phyloP scores from a whole-genome alignment of 2,329 filamentous ascomycete genomes.

The Coniochaeta ligniaria region DNA sequence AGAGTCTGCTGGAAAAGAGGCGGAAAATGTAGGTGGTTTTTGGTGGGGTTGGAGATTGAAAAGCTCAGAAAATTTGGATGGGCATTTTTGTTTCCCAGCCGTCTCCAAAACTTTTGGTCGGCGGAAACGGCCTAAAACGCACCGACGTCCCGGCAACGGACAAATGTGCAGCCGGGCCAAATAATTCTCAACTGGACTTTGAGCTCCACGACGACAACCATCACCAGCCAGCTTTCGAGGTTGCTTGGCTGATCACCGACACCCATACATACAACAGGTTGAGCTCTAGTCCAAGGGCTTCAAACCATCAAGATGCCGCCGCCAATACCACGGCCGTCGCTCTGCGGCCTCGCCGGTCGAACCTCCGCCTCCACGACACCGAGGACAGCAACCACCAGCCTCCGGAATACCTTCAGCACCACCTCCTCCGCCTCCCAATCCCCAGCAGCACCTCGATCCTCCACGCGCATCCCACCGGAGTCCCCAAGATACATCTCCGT shows the following conservation, averaged over 20 bases:
- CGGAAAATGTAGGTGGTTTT: neutral
- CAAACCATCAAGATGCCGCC: constrained; percentile 15
- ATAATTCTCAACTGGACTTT: neutral
- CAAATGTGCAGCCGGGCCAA: neutral
- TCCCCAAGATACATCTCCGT: constrained; percentile 83
- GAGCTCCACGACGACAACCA: neutral
- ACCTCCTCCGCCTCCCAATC: constrained; percentile 8
- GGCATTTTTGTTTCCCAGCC: neutral
- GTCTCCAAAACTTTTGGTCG: neutral
- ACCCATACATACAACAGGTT: too few relatives aligned
- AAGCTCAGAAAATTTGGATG: constrained; percentile 2
- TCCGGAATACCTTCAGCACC: constrained; percentile 14
- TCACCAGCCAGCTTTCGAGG: constrained; percentile 4
- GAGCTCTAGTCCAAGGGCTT: too few relatives aligned
- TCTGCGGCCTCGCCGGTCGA: constrained; percentile 7
- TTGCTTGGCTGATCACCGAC: too few relatives aligned
- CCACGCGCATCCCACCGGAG: constrained; percentile 61
- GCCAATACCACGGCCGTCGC: constrained; percentile 14
- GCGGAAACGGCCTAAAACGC: neutral
- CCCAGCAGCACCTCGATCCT: constrained; percentile 22
- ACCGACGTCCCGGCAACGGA: neutral
- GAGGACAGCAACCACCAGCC: neutral
- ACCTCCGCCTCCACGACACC: constrained; percentile 10
- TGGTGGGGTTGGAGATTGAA: constrained; percentile 1
- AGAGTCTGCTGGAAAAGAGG: neutral